These are phyloP conservation scores for Boletus huronensis DNA, from an alignment of 768 basidiomycete species.

Conservation along the genomic window DNA sequence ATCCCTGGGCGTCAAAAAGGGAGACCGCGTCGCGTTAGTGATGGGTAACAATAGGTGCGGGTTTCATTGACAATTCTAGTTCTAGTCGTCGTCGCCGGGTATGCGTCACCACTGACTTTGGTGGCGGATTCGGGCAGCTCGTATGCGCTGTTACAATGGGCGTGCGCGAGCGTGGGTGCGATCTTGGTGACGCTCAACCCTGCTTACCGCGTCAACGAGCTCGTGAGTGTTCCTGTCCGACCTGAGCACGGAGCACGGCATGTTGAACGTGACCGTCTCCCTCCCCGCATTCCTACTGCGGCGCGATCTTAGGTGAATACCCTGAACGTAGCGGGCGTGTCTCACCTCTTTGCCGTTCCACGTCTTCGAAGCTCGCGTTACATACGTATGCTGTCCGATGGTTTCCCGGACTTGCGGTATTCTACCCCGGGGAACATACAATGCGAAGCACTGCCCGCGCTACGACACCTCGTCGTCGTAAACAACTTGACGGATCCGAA, in stretches of 20 bases:
- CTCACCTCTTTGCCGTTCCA: slow-evolving; percentile 72
- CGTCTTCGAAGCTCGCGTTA: slow-evolving; percentile 64
- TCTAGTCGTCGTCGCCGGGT: background rate
- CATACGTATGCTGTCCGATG: slow-evolving; percentile 53
- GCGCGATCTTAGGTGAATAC: slow-evolving; percentile 47
- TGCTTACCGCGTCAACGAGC: slow-evolving; percentile 67
- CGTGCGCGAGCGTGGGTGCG: slow-evolving; percentile 80
- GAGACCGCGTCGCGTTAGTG: slow-evolving; percentile 73
- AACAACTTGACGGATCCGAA: slow-evolving; percentile 49
- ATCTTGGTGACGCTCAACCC: slow-evolving; percentile 82
- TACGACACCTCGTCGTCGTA: slow-evolving; percentile 64
- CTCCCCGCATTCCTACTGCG: background rate
- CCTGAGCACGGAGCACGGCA: background rate
- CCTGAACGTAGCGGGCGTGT: slow-evolving; percentile 60
- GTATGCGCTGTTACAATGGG: slow-evolving; percentile 83
- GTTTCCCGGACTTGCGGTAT: slow-evolving; percentile 52
- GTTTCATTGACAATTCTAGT: background rate
- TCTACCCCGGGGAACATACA: slow-evolving; percentile 54
- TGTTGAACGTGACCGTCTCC: background rate
- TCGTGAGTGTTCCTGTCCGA: slow-evolving; percentile 42
- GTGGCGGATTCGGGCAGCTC: slow-evolving; percentile 40
- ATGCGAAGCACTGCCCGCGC: slow-evolving; percentile 53
- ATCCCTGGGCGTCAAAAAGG: slow-evolving; percentile 64
- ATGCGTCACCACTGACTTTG: background rate
- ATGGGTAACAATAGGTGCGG: slow-evolving; percentile 84